Evolutionary conservation across 805 yeast species (phyloP).

Genomic region (Lipomyces orientalis): DNA sequence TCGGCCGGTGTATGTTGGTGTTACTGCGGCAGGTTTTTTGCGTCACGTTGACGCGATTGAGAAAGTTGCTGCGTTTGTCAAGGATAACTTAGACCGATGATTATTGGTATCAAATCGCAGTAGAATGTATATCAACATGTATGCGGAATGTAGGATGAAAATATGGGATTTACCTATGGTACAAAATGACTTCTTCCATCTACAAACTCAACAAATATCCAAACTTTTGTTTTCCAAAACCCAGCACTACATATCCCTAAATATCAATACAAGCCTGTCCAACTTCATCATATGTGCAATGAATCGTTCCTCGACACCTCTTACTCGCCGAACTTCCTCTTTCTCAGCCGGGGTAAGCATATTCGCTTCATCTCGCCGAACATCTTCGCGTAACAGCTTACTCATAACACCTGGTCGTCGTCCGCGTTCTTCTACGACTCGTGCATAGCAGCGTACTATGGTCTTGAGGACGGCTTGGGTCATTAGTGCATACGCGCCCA

Average conservation of each 20-base stretch:
- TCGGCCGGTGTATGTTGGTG: constrained; percentile 35
- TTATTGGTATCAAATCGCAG: not conserved
- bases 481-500: constrained; percentile 55
- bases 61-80: constrained; percentile 24
- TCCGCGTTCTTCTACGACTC: constrained; percentile 50
- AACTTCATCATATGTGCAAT: constrained; percentile 44
- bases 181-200: not conserved
- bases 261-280: constrained; percentile 48
- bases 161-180: not conserved
- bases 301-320: constrained; percentile 44
- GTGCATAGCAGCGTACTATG: constrained; percentile 52
- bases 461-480: constrained; percentile 56
- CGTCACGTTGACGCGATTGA: constrained; percentile 23
- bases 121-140: not conserved
- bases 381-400: constrained; percentile 89
- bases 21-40: constrained; percentile 17
- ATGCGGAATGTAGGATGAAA: not conserved
- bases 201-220: not conserved
- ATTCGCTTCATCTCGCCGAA: constrained; percentile 78
- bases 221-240: not conserved
- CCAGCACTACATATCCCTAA: constrained; percentile 46
- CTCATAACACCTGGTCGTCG: constrained; percentile 71
- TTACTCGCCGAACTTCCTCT: constrained; percentile 65
- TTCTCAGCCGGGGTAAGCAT: constrained; percentile 76
- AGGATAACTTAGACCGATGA: not conserved